Base-by-base conservation (phyloP, 176 grass and related monocot genomes). In the Aegilops speltoides region DNA sequence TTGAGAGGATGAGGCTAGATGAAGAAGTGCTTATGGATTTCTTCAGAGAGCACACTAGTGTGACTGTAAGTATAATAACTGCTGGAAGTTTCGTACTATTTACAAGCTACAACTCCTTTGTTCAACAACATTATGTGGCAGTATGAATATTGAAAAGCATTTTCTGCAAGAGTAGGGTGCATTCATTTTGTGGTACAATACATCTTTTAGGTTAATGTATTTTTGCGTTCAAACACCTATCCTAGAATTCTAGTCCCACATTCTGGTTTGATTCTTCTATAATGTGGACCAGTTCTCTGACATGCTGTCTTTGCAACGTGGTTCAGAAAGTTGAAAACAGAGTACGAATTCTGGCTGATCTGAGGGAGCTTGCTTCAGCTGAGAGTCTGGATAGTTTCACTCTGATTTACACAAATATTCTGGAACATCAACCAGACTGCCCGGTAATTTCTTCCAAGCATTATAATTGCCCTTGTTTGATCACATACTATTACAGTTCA, bases 1-100 rank as follows among this genome's bases (percentile, higher is more conserved):
- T 99, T 61, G 94, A 93, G 25, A 83, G 97, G 83, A 99, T 99
- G 97, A 93, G 94, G 89, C 61, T 97, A 65, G 97, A 97, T 85
- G 97, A 99, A 97, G 97, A 99, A 64, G 91, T 97, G 37, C 90
- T 99, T 78, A 93, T 94, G 91, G 94, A 97, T 97, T 99, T 99
- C 87, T 99, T 99, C 78, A 97, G 94, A 77, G 94, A 97, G 43
- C 22, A 93, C 68, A 91, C 93, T 50, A 99, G 88, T 89, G 89
- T 93, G 78, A 97, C 94, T 22, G 97, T 99, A 89, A 94, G 97
- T 95, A 84, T 77, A 79, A 12, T 88, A 40, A 31, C 54, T 83
- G n/a, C 33, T 63, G 4, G 28, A n/a, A 86, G 67, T 82, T 87
- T 89, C 22, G 15, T 89, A 59, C 50, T 77, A 54, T 77, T 67